Percentiles rank a stretch among this genome's conserved stretches.
Evolutionary conservation across 768 basidiomycete species (phyloP).

Genomic region (Naganishia onofrii): DNA sequence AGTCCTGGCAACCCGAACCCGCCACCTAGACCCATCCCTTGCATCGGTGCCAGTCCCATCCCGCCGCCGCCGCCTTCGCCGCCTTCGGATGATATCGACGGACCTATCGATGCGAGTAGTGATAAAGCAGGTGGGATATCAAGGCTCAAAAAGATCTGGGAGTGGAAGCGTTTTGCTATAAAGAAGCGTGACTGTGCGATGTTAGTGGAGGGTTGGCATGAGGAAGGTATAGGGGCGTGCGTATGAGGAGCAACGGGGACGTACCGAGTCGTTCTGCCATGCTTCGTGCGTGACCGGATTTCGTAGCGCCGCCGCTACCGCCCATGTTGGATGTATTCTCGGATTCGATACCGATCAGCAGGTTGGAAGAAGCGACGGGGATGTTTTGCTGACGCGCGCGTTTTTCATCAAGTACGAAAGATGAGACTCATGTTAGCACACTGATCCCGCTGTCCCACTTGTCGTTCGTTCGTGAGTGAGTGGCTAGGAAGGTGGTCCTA

Average conservation of each 20-base stretch:
- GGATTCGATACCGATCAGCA: conserved; percentile 4
- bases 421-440: too few species aligned
- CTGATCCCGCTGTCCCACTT: too few species aligned
- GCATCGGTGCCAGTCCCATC: background rate
- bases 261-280: conserved; percentile 80
- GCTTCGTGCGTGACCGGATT: conserved; percentile 64
- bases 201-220: too few species aligned
- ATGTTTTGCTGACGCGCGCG: background rate
- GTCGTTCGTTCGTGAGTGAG: too few species aligned
- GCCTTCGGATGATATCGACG: background rate
- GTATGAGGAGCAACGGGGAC: too few species aligned
- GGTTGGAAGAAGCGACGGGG: conserved; percentile 1
- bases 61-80: background rate
- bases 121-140: conserved; percentile 57
- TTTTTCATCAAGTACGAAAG: too few species aligned
- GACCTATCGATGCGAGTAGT: background rate
- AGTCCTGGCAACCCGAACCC: conserved; percentile 34
- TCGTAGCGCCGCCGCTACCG: too few species aligned
- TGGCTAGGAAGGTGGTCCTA: too few species aligned
- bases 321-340: conserved; percentile 58
- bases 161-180: conserved; percentile 64
- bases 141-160: conserved; percentile 70
- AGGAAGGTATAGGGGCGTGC: too few species aligned
- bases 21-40: background rate
- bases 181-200: background rate